phyloP scores from a whole-genome alignment of 495 filamentous ascomycete species.

The Neurospora cerealis region DNA sequence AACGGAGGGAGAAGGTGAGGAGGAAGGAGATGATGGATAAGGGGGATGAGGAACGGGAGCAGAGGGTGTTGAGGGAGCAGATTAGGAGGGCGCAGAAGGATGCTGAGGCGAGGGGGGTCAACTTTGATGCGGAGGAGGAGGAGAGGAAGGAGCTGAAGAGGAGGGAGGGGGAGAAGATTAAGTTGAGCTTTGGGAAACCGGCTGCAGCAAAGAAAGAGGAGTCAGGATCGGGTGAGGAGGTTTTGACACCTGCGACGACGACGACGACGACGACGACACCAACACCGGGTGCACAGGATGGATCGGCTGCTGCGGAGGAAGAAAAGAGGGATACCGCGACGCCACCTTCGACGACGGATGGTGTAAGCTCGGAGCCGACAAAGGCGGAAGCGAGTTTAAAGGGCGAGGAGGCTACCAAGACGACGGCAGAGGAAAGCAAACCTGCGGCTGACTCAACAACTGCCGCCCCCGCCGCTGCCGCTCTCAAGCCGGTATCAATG shows the following conservation, averaged over 20 bases:
- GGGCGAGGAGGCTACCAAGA: background rate
- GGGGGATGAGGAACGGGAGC: slow-evolving; percentile 84
- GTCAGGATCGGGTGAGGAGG: slow-evolving; percentile 8
- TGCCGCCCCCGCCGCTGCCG: slow-evolving; percentile 1
- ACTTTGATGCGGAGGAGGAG: slow-evolving; percentile 31
- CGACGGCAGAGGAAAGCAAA: slow-evolving; percentile 4
- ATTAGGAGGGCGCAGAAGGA: slow-evolving; percentile 59
- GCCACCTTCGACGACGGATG: background rate
- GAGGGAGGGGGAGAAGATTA: slow-evolving; percentile 76
- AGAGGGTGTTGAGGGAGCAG: slow-evolving; percentile 67
- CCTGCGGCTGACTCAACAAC: background rate
- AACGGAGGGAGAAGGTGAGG: slow-evolving; percentile 65
- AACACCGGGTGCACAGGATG: background rate
- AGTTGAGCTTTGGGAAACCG: slow-evolving; percentile 55
- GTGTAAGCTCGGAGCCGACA: background rate
- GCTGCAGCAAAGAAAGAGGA: background rate
- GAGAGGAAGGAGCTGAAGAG: slow-evolving; percentile 48
- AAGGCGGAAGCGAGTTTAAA: background rate
- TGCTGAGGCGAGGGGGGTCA: slow-evolving; percentile 36
- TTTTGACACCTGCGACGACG: background rate
- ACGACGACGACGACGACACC: background rate
- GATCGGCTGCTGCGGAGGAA: background rate
- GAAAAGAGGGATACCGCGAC: background rate
- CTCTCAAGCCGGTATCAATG: slow-evolving; percentile 36
- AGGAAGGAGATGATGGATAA: slow-evolving; percentile 78